phyloP scores from a whole-genome alignment of 495 filamentous ascomycete species.

The Mytilinidion resinicola region DNA sequence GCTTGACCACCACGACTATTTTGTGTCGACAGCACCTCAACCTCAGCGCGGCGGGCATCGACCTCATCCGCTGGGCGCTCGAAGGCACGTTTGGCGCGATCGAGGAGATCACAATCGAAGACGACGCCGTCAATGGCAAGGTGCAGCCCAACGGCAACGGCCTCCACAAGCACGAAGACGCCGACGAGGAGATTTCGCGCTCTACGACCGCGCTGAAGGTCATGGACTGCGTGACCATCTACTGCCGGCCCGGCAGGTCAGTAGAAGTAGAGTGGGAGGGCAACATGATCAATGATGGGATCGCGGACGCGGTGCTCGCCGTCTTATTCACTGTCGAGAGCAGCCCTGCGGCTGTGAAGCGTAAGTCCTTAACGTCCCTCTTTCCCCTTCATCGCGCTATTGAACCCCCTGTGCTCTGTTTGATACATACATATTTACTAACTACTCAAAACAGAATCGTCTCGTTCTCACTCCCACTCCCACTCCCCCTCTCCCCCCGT shows the following conservation, averaged over 20 bases:
- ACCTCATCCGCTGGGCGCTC: slow-evolving; percentile 87
- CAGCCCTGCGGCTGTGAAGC: slow-evolving; percentile 88
- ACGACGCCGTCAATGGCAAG: slow-evolving; percentile 42
- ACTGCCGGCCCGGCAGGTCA: slow-evolving; percentile 62
- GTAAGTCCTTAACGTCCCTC: slow-evolving; percentile 44
- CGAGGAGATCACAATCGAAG: slow-evolving; percentile 52
- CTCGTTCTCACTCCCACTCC: slow-evolving; percentile 54
- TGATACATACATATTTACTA: background rate
- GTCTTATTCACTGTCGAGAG: slow-evolving; percentile 85
- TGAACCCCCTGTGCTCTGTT: background rate
- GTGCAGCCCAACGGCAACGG: slow-evolving; percentile 38
- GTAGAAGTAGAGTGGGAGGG: slow-evolving; percentile 95
- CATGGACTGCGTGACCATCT: slow-evolving; percentile 83
- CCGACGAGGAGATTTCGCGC: slow-evolving; percentile 52
- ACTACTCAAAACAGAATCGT: slow-evolving; percentile 42
- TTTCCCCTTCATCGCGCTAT: background rate
- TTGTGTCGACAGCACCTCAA: slow-evolving; percentile 82
- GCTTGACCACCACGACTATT: slow-evolving; percentile 87
- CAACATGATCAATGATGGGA: slow-evolving; percentile 94
- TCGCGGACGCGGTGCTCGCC: slow-evolving; percentile 91
- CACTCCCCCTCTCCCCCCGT: slow-evolving; percentile 15
- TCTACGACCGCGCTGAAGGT: slow-evolving; percentile 61
- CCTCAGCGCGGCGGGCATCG: slow-evolving; percentile 79
- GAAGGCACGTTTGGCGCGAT: slow-evolving; percentile 89
- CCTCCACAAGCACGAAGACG: slow-evolving; percentile 48